These are phyloP conservation scores for Porphyrellus sp. DNA, from an alignment of 1,284 basidiomycete genomes.

Conservation along the genomic window DNA sequence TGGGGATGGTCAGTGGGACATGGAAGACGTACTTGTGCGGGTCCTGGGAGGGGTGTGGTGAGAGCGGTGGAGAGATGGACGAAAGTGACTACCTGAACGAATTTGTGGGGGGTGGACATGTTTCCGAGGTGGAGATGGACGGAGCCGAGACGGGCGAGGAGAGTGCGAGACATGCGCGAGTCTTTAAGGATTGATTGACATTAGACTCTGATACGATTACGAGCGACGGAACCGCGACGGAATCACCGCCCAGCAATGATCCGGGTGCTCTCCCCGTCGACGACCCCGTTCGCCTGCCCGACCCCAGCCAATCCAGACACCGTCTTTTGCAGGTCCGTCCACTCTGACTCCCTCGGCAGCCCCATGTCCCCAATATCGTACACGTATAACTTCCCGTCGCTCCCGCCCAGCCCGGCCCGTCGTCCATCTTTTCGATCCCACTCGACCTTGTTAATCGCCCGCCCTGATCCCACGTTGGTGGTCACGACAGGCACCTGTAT, in stretches of 20 bases:
- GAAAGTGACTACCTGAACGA: background rate
- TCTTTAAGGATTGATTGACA: background rate
- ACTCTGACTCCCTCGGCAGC: slow-evolving; percentile 81
- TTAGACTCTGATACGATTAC: background rate
- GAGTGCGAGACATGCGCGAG: too few species aligned
- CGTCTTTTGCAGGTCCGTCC: slow-evolving; percentile 86
- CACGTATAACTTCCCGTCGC: slow-evolving; percentile 89
- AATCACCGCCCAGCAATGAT: slow-evolving; percentile 45
- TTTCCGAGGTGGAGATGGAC: background rate
- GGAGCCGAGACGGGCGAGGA: background rate
- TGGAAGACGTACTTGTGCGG: slow-evolving; percentile 60
- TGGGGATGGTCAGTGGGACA: background rate
- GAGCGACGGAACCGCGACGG: slow-evolving; percentile 14
- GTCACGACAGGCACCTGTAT: slow-evolving; percentile 76
- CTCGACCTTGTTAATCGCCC: slow-evolving; percentile 91
- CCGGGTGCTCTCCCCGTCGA: slow-evolving; percentile 43
- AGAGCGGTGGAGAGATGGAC: background rate
- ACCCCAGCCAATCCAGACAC: slow-evolving; percentile 61
- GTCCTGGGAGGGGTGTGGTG: slow-evolving; percentile 36
- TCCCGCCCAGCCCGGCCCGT: slow-evolving; percentile 83
- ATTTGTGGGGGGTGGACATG: slow-evolving; percentile 3
- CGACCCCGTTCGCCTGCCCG: slow-evolving; percentile 50
- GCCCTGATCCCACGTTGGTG: slow-evolving; percentile 65
- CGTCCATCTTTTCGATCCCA: slow-evolving; percentile 90
- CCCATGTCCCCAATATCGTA: slow-evolving; percentile 93